Evolutionary conservation across 768 basidiomycete genomes (phyloP).

Genomic region (Hortiboletus campestris): DNA sequence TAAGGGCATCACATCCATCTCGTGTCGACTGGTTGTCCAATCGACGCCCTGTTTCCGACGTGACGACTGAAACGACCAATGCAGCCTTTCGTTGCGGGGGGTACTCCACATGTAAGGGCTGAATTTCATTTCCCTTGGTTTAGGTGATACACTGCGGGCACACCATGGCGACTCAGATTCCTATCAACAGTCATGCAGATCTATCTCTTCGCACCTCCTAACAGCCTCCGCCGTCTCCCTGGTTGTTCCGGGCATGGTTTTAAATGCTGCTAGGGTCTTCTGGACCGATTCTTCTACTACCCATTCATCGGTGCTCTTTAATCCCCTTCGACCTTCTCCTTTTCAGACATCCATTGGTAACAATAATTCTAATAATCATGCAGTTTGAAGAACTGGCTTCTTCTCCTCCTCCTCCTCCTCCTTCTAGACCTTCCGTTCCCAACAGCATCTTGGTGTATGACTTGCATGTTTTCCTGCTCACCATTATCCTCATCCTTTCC

Average conservation of each 20-base stretch:
- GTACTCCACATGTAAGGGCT: too few relatives aligned
- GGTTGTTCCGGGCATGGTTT: not conserved
- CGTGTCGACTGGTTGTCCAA: too few relatives aligned
- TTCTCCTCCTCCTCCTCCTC: not conserved
- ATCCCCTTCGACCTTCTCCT: too few relatives aligned
- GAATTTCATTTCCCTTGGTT: too few relatives aligned
- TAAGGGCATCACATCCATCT: too few relatives aligned
- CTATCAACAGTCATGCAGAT: too few relatives aligned
- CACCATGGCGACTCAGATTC: too few relatives aligned
- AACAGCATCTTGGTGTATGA: conserved; percentile 25
- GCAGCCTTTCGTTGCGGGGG: too few relatives aligned
- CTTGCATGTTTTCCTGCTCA: conserved; percentile 45
- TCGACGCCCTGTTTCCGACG: too few relatives aligned
- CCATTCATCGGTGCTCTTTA: not conserved
- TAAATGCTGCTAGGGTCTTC: not conserved
- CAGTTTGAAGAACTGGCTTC: not conserved
- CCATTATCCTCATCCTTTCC: conserved; percentile 38
- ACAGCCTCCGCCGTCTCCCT: not conserved
- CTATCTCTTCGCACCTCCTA: not conserved
- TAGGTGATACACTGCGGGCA: too few relatives aligned
- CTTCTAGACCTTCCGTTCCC: not conserved
- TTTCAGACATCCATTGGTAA: not conserved
- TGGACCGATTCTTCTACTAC: not conserved
- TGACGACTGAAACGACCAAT: too few relatives aligned
- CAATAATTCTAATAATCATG: conserved; percentile 7